phyloP scores from a whole-genome alignment of 305 asterid species.

The Fraxinus velutina region DNA sequence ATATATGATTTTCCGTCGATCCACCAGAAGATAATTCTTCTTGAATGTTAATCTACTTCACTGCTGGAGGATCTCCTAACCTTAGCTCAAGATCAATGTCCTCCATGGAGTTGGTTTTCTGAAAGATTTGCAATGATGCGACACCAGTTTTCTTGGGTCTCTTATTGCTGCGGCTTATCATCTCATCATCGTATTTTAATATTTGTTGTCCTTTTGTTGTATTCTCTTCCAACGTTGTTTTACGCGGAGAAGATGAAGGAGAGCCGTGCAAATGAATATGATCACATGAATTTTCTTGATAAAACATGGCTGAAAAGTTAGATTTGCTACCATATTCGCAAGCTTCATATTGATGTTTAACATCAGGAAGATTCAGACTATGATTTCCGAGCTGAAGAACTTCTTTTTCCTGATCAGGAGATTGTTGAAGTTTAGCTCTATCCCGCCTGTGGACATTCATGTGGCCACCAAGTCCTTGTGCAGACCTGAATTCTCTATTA shows the following conservation, averaged over 20 bases:
- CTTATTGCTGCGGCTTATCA: constrained; percentile 29
- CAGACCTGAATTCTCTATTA: constrained; percentile 54
- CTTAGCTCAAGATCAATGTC: constrained; percentile 74
- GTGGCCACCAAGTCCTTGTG: constrained; percentile 87
- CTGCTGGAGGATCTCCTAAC: constrained; percentile 46
- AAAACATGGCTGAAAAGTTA: constrained; percentile 5
- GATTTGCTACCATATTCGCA: background rate
- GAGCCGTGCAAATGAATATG: background rate
- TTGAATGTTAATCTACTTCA: constrained; percentile 19
- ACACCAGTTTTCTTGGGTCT: constrained; percentile 27
- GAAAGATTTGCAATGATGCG: constrained; percentile 1
- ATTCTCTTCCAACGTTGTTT: background rate
- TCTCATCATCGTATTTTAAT: background rate
- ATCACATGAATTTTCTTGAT: constrained; percentile 1
- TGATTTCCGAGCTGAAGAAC: background rate
- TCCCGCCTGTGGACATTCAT: constrained; percentile 82
- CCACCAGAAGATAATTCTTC: background rate
- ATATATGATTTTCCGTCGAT: background rate
- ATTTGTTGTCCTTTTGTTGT: background rate
- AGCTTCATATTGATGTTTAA: background rate
- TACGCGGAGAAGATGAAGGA: background rate
- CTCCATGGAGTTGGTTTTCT: constrained; percentile 22
- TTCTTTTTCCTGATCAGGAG: background rate
- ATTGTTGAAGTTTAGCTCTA: constrained; percentile 55
- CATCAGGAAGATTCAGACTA: background rate